A percentile compares a stretch with the other conserved stretches of the same genome.
Conservation (phyloP, 2,329 filamentous ascomycete genomes). For the Pseudopithomyces chartarum region DNA sequence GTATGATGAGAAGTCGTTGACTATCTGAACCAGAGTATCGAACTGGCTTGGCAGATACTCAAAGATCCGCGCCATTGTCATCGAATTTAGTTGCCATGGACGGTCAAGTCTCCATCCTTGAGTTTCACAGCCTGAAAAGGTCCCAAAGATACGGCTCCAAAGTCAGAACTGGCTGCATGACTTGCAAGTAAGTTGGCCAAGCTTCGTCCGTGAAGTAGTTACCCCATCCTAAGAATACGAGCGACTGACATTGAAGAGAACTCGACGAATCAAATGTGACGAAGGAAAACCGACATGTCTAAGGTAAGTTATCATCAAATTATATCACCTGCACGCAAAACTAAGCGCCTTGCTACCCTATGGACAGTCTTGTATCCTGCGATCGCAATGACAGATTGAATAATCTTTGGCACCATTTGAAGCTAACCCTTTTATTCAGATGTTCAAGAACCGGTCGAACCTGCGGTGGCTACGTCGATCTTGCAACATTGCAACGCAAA, state of each 20-base stretch:
- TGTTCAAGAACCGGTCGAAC: conserved; percentile 33
- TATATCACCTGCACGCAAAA: not conserved
- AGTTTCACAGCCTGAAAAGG: conserved; percentile 12
- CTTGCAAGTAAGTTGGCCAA: conserved; percentile 14
- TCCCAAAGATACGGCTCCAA: conserved; percentile 16
- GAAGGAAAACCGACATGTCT: conserved; percentile 3
- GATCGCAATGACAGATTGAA: not conserved
- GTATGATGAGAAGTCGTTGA: not conserved
- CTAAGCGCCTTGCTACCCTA: not conserved
- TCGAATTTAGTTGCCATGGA: conserved; percentile 1
- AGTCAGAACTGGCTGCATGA: conserved; percentile 19
- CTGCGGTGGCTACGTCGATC: conserved; percentile 31
- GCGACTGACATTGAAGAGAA: not conserved
- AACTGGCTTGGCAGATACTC: not conserved
- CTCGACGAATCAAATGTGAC: conserved; percentile 6
- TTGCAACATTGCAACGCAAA: conserved; percentile 10
- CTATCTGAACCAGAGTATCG: too few relatives aligned
- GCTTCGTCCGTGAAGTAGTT: not conserved
- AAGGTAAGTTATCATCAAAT: not conserved
- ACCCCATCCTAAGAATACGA: not conserved
- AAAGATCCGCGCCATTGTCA: not conserved
- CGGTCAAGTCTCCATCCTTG: not conserved
- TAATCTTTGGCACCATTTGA: not conserved
- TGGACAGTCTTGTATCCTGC: not conserved
- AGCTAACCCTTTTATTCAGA: conserved; percentile 18